Evolutionary conservation across 352 stramenopile genomes (phyloP), one percentile per base, ranked within the genome.

Genomic region (Phytophthora rubi): DNA sequence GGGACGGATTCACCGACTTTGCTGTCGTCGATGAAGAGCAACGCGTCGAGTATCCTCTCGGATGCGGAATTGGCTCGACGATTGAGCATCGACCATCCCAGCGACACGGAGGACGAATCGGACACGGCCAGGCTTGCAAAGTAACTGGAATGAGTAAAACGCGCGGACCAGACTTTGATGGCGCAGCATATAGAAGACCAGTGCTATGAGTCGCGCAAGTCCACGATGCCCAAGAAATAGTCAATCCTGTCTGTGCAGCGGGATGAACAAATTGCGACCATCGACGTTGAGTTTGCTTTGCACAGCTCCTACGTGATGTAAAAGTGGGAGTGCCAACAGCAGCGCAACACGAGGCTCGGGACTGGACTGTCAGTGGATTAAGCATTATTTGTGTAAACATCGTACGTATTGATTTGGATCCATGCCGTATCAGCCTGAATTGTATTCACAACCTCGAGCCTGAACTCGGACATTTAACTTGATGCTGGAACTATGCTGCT

Each of bases 61-160:
- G 82, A 90, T 44, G 65, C 66, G 5, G 82, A 90, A 65, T 69
- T 90, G 26, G 66, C 76, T 42, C 80, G 71, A 45, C 74, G 83
- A 57, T 73, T 90, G 28, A 83, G 79, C 69, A 74, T 82, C 30
- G 64, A 81, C 23, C 62, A 71, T 32, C 51, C 67, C 7, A 88
- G 82, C 59, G 79, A 84, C 30, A 62, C 18, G 26, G 82, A 90
- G 18, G 66, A 77, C 21, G 74, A 80, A n/a, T 67, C 39, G 10
- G 70, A 71, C 32, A 33, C 48, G 18, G 59, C 70, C 23, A 67
- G 76, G 12, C 26, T 18, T 66, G 39, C 39, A 10, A 71, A 80
- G 6, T 67, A 70, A 60, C 13, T 59, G 30, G n/a, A 30, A 30
- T 30, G 26, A 30, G 21, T 49, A 30, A 28, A 47, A 21, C 26